A percentile compares a stretch with the other conserved stretches of the same genome.
Conservation (phyloP, 1,284 basidiomycete species). For the Amylostereum areolatum region DNA sequence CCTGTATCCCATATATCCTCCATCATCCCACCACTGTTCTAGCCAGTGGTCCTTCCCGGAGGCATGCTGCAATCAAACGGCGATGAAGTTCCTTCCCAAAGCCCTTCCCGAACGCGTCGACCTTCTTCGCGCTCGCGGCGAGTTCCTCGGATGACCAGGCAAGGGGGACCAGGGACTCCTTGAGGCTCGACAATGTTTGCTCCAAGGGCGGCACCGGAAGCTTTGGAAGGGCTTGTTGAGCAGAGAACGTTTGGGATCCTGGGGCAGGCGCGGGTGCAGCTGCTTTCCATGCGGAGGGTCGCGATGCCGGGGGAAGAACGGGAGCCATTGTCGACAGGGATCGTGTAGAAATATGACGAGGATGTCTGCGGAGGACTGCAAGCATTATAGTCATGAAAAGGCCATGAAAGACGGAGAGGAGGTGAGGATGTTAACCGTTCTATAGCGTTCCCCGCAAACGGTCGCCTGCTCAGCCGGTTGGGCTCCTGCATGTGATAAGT, state of each 20-base stretch:
- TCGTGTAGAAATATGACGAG: not conserved
- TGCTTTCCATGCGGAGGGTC: constrained; percentile 36
- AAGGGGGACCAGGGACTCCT: constrained; percentile 56
- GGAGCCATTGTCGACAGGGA: constrained; percentile 1
- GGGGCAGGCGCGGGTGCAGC: constrained; percentile 33
- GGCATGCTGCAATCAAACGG: constrained; percentile 44
- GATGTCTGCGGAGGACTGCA: no score
- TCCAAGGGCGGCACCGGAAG: constrained; percentile 62
- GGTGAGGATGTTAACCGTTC: no score
- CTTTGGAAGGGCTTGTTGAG: constrained; percentile 40
- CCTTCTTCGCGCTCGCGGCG: constrained; percentile 43
- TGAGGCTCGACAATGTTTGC: constrained; percentile 53
- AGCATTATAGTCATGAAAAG: no score
- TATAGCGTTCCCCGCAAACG: no score
- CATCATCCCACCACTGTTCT: constrained; percentile 81
- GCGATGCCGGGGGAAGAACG: constrained; percentile 9
- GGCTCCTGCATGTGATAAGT: no score
- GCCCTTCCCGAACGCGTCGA: constrained; percentile 52
- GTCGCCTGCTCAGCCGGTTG: no score
- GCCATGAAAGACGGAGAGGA: no score
- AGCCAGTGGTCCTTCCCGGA: constrained; percentile 62
- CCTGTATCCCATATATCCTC: constrained; percentile 64
- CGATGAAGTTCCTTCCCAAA: constrained; percentile 53
- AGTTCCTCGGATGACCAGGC: constrained; percentile 58
- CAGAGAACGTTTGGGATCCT: constrained; percentile 30